Evolutionary conservation across 2,329 filamentous ascomycete species (phyloP).

Genomic region (Sphaerulina vaccinii): DNA sequence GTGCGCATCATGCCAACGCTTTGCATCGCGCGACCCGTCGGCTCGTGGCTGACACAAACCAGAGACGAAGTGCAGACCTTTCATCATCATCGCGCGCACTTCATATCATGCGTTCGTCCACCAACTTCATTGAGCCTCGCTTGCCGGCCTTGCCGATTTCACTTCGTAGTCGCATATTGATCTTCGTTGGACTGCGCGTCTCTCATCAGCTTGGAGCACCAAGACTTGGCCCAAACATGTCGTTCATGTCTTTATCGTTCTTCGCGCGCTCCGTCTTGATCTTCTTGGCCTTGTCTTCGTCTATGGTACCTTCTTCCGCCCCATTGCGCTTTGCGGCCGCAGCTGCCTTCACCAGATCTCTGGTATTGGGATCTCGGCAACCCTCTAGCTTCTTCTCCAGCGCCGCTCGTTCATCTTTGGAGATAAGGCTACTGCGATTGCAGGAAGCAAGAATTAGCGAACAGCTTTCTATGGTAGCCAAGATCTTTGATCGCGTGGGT

Average conservation of each 20-base stretch:
- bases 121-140: not conserved
- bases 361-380: constrained; percentile 72
- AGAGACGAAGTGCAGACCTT: not conserved
- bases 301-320: constrained; percentile 38
- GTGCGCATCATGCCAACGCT: constrained; percentile 1
- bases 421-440: constrained; percentile 28
- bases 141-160: not conserved
- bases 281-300: constrained; percentile 47
- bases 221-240: constrained; percentile 45
- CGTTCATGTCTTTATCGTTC: constrained; percentile 40
- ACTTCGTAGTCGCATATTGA: not conserved
- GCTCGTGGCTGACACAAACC: constrained; percentile 4
- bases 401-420: constrained; percentile 34
- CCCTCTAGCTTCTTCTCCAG: constrained; percentile 68
- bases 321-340: constrained; percentile 55
- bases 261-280: constrained; percentile 46
- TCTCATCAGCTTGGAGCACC: constrained; percentile 1
- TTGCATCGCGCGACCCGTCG: constrained; percentile 2
- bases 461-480: constrained; percentile 42
- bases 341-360: constrained; percentile 68
- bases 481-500: constrained; percentile 36
- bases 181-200: not conserved
- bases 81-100: not conserved
- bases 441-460: constrained; percentile 40
- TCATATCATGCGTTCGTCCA: not conserved